Conservation (phyloP, 176 grass and related monocot species). For the Oryza meridionalis region DNA sequence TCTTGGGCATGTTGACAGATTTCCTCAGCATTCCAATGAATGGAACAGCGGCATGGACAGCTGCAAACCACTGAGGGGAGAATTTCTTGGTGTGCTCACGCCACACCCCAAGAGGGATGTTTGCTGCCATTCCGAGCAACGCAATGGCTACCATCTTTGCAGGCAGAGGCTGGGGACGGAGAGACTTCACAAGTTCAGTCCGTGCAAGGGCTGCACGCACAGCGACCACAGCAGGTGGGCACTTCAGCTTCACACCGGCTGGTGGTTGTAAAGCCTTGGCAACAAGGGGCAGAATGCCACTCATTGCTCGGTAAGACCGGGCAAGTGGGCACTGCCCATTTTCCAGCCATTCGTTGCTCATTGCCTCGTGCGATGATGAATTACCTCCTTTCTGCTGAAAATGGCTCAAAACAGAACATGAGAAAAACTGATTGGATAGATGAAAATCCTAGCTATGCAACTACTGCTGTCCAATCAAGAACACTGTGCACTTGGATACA, state of each 20-base stretch:
- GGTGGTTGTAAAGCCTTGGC: slow-evolving; percentile 74
- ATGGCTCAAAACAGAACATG: background rate
- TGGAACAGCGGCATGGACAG: slow-evolving; percentile 80
- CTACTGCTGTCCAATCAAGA: background rate
- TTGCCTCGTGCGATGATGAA: slow-evolving; percentile 66
- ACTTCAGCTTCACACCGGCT: slow-evolving; percentile 87
- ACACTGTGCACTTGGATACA: background rate
- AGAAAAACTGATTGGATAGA: background rate
- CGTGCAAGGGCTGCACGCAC: slow-evolving; percentile 75
- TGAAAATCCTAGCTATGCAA: background rate
- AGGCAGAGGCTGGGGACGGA: slow-evolving; percentile 77
- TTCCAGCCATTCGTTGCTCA: slow-evolving; percentile 87
- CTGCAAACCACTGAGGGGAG: slow-evolving; percentile 89
- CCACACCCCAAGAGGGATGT: slow-evolving; percentile 94
- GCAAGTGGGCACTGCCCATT: slow-evolving; percentile 94
- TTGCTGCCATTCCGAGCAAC: slow-evolving; percentile 84
- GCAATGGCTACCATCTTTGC: slow-evolving; percentile 91
- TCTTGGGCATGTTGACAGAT: slow-evolving; percentile 86
- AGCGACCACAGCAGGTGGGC: slow-evolving; percentile 79
- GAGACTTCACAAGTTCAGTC: slow-evolving; percentile 77
- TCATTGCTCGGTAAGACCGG: slow-evolving; percentile 83
- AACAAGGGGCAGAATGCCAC: slow-evolving; percentile 80
- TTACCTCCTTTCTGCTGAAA: slow-evolving; percentile 80
- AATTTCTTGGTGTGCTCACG: slow-evolving; percentile 93
- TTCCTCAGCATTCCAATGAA: slow-evolving; percentile 96